Evolutionary conservation across 106 monocot species (phyloP), one percentile per base, ranked within the genome.

Genomic region (Triglochin maritima): DNA sequence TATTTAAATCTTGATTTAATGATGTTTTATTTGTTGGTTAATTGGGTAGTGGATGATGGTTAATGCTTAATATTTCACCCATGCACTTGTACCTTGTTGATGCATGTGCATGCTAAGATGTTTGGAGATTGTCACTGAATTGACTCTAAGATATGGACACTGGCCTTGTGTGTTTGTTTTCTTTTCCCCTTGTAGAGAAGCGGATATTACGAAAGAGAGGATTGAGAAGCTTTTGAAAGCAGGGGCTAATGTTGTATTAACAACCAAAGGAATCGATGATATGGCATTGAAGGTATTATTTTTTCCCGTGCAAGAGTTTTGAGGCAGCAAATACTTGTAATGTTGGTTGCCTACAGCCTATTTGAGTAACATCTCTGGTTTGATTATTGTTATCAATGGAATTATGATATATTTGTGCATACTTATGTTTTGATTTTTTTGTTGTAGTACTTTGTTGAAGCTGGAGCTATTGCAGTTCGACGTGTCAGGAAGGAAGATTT

Each of bases 241-340:
- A 62, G 96, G 96, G 63, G 91, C 91, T 41, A 98, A 98, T 82
- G 91, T 98, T 65, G 82, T 98, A 49, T 62, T 98, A 17, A 91
- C 91, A 71, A 84, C 88, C 42, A 98, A 98, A 73, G 96, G 91
- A 68, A 91, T 98, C 73, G 96, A 98, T 84, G 96, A 98, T 72
- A 98, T 98, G 96, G 74, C 96, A 62, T 67, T 98, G 17, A 98
- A 98, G 90, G 96, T 60, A 80, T 73, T 29, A 0, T 29, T 29
- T 29, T 29, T 29, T 29, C 29, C 0, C 29, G 29, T 29, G 29
- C 29, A 29, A 29, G 29, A 29, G 29, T 29, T 29, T 29, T 29
- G 29, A 29, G 29, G 0, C 29, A 55, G 55, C 55, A 55, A 10
- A 55, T 55, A 55, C 29, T 29, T 29, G 29, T 29, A 29, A 29